Evolutionary conservation across 1,284 basidiomycete species (phyloP), one percentile per base, ranked within the genome.

Genomic region (Boletus albobrunnescens): DNA sequence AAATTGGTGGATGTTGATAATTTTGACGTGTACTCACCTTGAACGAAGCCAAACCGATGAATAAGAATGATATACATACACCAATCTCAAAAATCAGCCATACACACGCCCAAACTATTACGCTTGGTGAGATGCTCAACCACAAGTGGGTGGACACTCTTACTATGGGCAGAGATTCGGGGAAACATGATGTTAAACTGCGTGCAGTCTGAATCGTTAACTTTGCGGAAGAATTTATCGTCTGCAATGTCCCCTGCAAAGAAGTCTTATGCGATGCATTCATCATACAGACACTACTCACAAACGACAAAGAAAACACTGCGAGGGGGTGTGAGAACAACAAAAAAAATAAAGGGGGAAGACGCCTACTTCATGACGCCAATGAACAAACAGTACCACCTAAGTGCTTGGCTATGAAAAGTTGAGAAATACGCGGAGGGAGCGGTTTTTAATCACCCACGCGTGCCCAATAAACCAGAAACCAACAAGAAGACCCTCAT

Each of bases 391-490:
- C 85, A 87, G 56, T 91, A 91, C 87, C 87, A 91, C 47, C 87
- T 76, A 39, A 91, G 56, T 26, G 79, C 75, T 52, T 75, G 64
- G 60, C 86, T 79, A 68, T 11, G 51, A 14, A 49, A 32, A 38
- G 23, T 22, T 54, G 35, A 53, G 44, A 42, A 33, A 30, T 46
- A 33, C 22, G 43, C 7, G 11, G 17, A 28, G 0, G 30, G 1
- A 32, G 31, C 14, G 20, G 65, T 26, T 68, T 40, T 56, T 20
- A 47, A 45, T 31, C 28, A 71, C 82, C 47, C 58, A 90, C 87
- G 75, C 87, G 61, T 91, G 88, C 56, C 81, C 84, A 48, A 90
- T 77, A 61, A 91, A 91, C 87, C 88, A 91, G 57, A 91, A 91
- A 1, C 85, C 87, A 47, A 91, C 75, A 24, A 91, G 71, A 22